Percentiles rank a stretch among this genome's conserved stretches.
These are phyloP conservation scores for Trichomonascus vanleenenianus DNA, from an alignment of 805 yeast species.

Conservation along the genomic window DNA sequence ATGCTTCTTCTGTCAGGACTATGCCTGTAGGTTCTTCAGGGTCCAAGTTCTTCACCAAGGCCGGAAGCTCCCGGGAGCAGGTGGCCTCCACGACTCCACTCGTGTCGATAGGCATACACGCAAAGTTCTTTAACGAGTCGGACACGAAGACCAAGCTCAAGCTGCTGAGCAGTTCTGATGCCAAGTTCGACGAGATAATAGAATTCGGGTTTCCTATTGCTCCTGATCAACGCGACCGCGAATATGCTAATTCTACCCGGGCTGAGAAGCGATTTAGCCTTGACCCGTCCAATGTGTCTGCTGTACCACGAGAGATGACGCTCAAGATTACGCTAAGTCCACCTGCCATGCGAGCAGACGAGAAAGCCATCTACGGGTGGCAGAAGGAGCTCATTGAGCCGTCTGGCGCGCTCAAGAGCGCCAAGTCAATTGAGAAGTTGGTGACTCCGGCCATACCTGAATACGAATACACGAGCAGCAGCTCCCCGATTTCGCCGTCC, in stretches of 20 bases:
- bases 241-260: neutral
- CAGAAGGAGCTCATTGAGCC: conserved; percentile 19
- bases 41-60: neutral
- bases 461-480: neutral
- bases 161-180: conserved; percentile 11
- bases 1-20: conserved; percentile 2
- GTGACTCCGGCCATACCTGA: neutral
- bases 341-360: conserved; percentile 22
- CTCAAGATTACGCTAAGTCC: conserved; percentile 23
- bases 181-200: conserved; percentile 19
- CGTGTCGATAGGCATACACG: conserved; percentile 7
- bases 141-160: conserved; percentile 14
- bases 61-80: neutral
- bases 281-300: too few species aligned
- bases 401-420: conserved; percentile 9
- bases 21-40: neutral
- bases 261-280: neutral
- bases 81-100: neutral
- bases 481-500: neutral
- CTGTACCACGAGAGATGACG: conserved; percentile 19
- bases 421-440: conserved; percentile 2
- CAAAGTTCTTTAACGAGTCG: conserved; percentile 16
- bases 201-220: conserved; percentile 22
- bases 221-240: conserved; percentile 1
- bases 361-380: conserved; percentile 23